Evolutionary conservation across 1,284 basidiomycete species (phyloP), one percentile per base, ranked within the genome.

Genomic region (Ceratobasidium sp.): DNA sequence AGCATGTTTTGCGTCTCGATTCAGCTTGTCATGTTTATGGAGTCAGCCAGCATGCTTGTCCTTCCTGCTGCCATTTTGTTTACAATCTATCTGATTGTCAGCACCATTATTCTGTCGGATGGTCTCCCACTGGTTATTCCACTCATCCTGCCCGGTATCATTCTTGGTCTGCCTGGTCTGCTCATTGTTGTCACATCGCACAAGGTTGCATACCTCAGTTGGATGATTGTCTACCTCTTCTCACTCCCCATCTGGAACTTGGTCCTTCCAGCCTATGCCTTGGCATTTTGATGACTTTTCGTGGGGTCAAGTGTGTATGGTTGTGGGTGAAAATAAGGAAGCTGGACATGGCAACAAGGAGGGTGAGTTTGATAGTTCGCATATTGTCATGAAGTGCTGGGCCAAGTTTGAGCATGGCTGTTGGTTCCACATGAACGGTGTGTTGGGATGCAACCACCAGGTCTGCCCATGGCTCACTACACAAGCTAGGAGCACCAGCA

Each of bases 221-320:
- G 97, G 96, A 98, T 99, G 95, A 75, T 96, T 74, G 84, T 98
- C 74, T 99, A 99, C 80, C 87, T 99, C 16, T 60, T 96, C 72
- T 96, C 96, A 23, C 84, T 98, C 42, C 95, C 95, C 3, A 88
- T 98, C 64, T 98, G 95, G 96, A 98, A 98, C 83, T 94, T 95
- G 77, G 85, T 96, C 74, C 86, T 98, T 11, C 96, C 95, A 1
- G 90, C 93, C 1, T 98, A 98, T 81, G 87, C 96, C 94, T 83
- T 98, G 96, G 95, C 95, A 98, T 82, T 98, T 99, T 81, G 96
- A 99, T 79, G 97, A 99, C 84, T 99, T 99, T 82, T 95, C 93
- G 21, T 99, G 96, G 96, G 97, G 97, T 82, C 92, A 96, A 81
- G 98, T 96, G 42, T 86, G 96, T 75, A 90, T 89, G 82, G 84